Evolutionary conservation across 345 rosid genomes (phyloP), one percentile per base, ranked within the genome.

Genomic region (Nephelium lappaceum): DNA sequence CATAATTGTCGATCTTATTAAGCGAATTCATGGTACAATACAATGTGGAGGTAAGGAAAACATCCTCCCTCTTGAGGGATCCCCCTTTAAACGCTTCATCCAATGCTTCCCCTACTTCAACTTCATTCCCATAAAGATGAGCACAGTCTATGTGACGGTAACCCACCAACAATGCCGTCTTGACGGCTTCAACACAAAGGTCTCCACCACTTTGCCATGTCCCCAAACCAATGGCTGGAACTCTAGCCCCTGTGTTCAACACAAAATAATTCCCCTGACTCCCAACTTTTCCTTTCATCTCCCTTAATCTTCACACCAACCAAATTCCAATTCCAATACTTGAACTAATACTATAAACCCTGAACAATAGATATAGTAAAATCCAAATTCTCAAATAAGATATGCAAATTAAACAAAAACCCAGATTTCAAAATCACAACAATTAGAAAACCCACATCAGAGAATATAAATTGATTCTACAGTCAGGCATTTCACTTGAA

Each of bases 181-280:
- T 87, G 14, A 89, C 86, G 2, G 92, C 90, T 45, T 87, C 87
- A 66, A 84, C 86, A 53, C 92, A 89, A 9, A 89, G 90, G 62
- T 87, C 89, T 19, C 92, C 92, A 12, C 84, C 92, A 71, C 74
- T 89, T 83, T 89, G 92, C 92, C 92, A 89, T 57, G 92, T 89
- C 62, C 92, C 92, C 36, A 89, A 79, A 62, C 92, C 92, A 77
- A 89, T 86, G 71, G 89, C 88, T 24, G 92, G 92, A 47, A 89
- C 87, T 84, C 75, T 86, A 53, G 92, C 88, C 45, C 90, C 92
- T 1, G 90, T 89, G 78, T 87, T 89, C 85, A 89, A 63, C 49
- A 86, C 85, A 69, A 87, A 89, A 83, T 79, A 76, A 81, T 75
- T 10, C 51, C 84, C 90, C 7, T 39, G 49, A 64, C 70, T 70